Evolutionary conservation across 2,329 filamentous ascomycete species (phyloP), one percentile per base, ranked within the genome.

Genomic region (Alternaria ventricosa): DNA sequence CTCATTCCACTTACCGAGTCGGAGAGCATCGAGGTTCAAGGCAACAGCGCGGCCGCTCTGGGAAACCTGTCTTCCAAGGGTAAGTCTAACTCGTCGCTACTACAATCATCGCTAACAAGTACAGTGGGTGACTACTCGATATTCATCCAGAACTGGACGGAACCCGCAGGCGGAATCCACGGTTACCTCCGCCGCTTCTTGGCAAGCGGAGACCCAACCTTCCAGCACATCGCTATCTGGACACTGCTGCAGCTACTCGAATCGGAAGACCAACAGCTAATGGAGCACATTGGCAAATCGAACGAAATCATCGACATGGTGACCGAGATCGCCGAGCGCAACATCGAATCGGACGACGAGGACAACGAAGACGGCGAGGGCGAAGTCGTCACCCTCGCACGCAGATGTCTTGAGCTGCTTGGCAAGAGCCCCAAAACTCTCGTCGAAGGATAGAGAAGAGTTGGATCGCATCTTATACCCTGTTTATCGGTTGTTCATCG

Each of bases 171-270:
- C 49, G 96, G 96, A 49, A 97, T 99, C 65, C 94, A 97, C 77
- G 96, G 96, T 57, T 99, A 99, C 77, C 87, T 99, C 36, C 92
- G 90, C 73, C 90, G 95, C 58, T 99, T 99, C 85, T 86, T 99
- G 18, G 92, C 92, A 47, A 97, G 94, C 68, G 95, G 94, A 44
- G 96, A 99, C 77, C 90, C 96, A 1, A 99, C 96, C 0, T 99
- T 99, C 85, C 96, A 99, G 81, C 96, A 99, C 79, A 99, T 99
- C 76, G 96, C 96, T 55, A 97, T 98, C 67, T 99, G 96, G 96
- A 99, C 96, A 2, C 83, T 99, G 51, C 87, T 99, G 4, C 96
- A 99, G 78, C 87, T 99, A 5, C 90, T 99, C 55, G 96, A 99
- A 81, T 97, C 95, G 0, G 94, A 97, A 78, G 95, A 99, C 78